Conservation (phyloP, 1,284 basidiomycete genomes). For the Malassezia slooffiae region DNA sequence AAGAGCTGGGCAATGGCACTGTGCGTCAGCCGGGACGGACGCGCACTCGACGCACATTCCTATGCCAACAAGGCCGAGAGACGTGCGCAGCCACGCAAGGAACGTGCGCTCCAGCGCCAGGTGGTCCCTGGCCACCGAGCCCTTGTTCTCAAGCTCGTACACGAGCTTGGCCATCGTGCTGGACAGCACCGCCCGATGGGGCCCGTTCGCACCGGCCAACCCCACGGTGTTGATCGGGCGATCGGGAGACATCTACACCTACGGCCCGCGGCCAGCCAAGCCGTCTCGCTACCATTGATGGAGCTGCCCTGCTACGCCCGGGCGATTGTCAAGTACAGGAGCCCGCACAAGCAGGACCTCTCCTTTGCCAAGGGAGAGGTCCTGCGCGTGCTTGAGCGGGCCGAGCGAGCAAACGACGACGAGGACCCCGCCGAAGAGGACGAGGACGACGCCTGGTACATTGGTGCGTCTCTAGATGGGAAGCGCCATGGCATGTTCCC, state of each 20-base stretch:
- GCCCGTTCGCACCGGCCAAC: too few species aligned
- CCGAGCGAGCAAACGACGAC: conserved; percentile 13
- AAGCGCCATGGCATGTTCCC: conserved; percentile 43
- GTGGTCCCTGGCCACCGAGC: conserved; percentile 46
- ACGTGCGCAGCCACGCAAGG: conserved; percentile 47
- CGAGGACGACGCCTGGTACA: conserved; percentile 47
- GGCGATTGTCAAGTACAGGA: conserved; percentile 37
- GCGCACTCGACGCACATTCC: conserved; percentile 27
- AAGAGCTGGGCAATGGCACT: conserved; percentile 41
- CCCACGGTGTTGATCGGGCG: not conserved
- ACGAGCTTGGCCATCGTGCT: conserved; percentile 6
- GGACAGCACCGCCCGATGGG: not conserved
- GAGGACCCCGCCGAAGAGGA: conserved; percentile 40
- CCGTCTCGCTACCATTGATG: too few species aligned
- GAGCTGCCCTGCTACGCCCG: conserved; percentile 26
- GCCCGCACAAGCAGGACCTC: conserved; percentile 37
- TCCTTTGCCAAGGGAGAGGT: conserved; percentile 41
- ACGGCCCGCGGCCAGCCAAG: not conserved
- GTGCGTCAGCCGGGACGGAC: not conserved
- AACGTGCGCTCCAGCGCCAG: conserved; percentile 46
- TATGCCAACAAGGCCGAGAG: conserved; percentile 35
- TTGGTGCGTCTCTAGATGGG: conserved; percentile 40
- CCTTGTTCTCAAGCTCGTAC: conserved; percentile 34
- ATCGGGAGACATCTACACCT: not conserved
- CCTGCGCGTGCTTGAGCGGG: conserved; percentile 35